phyloP scores from a whole-genome alignment of 805 yeast species.

The Diddensiella caesifluorescens region DNA sequence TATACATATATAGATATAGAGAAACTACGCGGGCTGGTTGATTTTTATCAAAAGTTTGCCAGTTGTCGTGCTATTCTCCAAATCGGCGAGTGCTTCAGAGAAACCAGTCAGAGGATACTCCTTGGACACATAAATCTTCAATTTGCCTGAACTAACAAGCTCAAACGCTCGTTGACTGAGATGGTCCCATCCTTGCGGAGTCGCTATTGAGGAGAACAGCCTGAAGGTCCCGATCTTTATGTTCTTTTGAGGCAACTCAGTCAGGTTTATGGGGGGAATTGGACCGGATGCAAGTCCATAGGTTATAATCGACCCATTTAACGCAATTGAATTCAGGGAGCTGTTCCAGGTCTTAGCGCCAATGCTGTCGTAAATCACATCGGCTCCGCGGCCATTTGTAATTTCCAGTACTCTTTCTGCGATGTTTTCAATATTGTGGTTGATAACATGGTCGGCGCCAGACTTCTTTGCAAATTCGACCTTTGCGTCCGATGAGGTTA shows the following conservation, averaged over 20 bases:
- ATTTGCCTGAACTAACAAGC: conserved; percentile 40
- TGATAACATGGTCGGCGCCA: conserved; percentile 73
- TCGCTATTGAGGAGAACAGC: conserved; percentile 47
- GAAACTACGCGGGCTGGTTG: too few relatives aligned
- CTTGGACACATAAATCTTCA: conserved; percentile 49
- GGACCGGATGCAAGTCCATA: conserved; percentile 86
- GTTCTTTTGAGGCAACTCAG: conserved; percentile 54
- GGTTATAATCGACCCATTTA: conserved; percentile 66
- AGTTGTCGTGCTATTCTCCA: conserved; percentile 65
- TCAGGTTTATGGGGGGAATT: conserved; percentile 58
- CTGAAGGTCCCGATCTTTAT: conserved; percentile 60
- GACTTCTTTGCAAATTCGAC: conserved; percentile 54
- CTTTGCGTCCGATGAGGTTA: conserved; percentile 75
- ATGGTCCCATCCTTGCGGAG: conserved; percentile 51
- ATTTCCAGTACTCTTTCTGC: conserved; percentile 29
- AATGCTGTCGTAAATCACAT: conserved; percentile 34
- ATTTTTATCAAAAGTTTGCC: conserved; percentile 67
- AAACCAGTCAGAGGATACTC: conserved; percentile 60
- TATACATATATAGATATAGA: too few relatives aligned
- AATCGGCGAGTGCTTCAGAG: conserved; percentile 49
- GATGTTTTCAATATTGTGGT: conserved; percentile 31
- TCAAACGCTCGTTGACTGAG: conserved; percentile 35
- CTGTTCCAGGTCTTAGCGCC: conserved; percentile 66
- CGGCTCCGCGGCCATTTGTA: conserved; percentile 31
- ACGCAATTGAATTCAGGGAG: conserved; percentile 53